Percentiles rank a stretch among this genome's conserved stretches.
Evolutionary conservation across 1,139 yeast genomes (phyloP).

Genomic region (Debaryomyces nepalensis): DNA sequence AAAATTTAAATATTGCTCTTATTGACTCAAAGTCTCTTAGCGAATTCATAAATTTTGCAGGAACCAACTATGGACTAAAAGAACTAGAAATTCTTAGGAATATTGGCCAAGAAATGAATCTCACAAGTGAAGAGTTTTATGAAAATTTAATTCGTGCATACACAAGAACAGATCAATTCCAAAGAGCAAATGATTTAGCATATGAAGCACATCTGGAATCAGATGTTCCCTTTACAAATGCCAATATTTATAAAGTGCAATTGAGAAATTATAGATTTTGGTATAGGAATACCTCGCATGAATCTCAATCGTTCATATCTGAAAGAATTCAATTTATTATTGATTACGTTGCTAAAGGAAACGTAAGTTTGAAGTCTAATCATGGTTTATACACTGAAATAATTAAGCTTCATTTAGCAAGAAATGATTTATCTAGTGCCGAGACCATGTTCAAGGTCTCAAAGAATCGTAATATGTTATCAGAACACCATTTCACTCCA

Average conservation of each 20-base stretch:
- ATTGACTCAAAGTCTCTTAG: slow-evolving; percentile 24
- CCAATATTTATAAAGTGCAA: slow-evolving; percentile 35
- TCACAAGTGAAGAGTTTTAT: slow-evolving; percentile 23
- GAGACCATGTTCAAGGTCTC: slow-evolving; percentile 19
- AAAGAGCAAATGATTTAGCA: slow-evolving; percentile 36
- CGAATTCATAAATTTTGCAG: slow-evolving; percentile 26
- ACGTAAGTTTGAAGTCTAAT: slow-evolving; percentile 15
- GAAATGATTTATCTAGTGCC: slow-evolving; percentile 24
- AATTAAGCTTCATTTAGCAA: slow-evolving; percentile 26
- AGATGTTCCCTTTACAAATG: slow-evolving; percentile 34
- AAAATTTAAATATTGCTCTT: slow-evolving; percentile 19
- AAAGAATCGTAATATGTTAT: slow-evolving; percentile 21
- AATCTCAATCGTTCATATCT: slow-evolving; percentile 15
- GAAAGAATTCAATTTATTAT: slow-evolving; percentile 16
- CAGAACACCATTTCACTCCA: slow-evolving; percentile 36
- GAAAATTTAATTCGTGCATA: slow-evolving; percentile 31
- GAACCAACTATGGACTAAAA: slow-evolving; percentile 28
- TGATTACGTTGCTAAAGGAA: slow-evolving; percentile 11
- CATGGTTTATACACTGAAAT: slow-evolving; percentile 31
- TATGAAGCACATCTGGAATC: slow-evolving; percentile 36
- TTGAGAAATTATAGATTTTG: slow-evolving; percentile 38
- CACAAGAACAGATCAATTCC: slow-evolving; percentile 36
- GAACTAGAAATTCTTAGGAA: slow-evolving; percentile 28
- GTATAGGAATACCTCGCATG: slow-evolving; percentile 21
- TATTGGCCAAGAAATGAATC: slow-evolving; percentile 25